Conservation (phyloP, 2,329 filamentous ascomycete species). For the Immersiporthe knoxdaviesiana region DNA sequence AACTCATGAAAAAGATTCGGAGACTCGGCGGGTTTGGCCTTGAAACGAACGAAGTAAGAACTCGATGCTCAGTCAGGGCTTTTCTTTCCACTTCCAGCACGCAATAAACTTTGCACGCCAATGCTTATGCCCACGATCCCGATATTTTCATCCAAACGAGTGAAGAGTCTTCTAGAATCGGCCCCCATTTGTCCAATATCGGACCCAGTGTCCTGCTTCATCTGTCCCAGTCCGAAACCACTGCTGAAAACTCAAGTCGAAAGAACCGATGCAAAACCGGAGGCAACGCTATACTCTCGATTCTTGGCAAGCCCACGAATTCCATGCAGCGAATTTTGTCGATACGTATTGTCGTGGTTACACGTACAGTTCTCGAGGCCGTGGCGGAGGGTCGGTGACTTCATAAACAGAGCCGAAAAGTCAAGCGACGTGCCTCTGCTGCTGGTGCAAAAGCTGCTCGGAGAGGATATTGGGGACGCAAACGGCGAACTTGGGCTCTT, state of each 20-base stretch:
- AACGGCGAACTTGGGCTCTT: conserved; percentile 1
- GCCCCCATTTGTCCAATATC: not conserved
- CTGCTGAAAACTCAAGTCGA: not conserved
- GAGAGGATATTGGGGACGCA: not conserved
- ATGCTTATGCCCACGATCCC: not conserved
- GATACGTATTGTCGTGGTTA: not conserved
- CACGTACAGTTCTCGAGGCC: conserved; percentile 12
- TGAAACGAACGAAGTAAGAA: not conserved
- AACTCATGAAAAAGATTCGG: not conserved
- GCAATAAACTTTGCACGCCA: not conserved
- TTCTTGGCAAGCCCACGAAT: not conserved
- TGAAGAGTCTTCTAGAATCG: not conserved
- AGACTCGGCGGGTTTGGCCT: not conserved
- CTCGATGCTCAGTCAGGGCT: no score
- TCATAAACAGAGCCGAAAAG: conserved; percentile 17
- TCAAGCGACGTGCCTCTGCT: conserved; percentile 7
- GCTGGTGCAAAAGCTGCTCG: not conserved
- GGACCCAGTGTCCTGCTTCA: not conserved
- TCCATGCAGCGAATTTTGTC: not conserved
- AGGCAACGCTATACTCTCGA: not conserved
- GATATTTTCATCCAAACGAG: not conserved
- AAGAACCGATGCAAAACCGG: not conserved
- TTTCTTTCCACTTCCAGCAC: no score
- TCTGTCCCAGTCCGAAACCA: not conserved
- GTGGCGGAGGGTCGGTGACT: conserved; percentile 10